phyloP scores from a whole-genome alignment of 495 filamentous ascomycete genomes.

The Penicillium antarcticum region DNA sequence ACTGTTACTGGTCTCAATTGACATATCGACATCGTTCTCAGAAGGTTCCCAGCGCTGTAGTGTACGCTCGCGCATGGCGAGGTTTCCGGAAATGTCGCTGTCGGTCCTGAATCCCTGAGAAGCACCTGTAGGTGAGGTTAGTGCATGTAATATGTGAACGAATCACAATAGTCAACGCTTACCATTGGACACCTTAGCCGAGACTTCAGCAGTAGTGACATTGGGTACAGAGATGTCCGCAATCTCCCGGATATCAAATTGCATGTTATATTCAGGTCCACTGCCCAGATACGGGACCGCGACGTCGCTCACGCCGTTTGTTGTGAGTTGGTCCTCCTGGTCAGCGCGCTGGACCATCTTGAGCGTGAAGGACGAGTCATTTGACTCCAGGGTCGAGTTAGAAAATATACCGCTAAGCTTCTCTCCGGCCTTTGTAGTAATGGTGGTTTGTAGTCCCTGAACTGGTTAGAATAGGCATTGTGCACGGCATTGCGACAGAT shows the following conservation, averaged over 20 bases:
- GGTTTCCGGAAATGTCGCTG: constrained; percentile 76
- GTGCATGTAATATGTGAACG: not conserved
- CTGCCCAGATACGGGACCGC: constrained; percentile 55
- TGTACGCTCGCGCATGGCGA: constrained; percentile 64
- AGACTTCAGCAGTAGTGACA: constrained; percentile 46
- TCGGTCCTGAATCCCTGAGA: constrained; percentile 77
- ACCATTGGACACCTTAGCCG: constrained; percentile 70
- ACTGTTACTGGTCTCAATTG: constrained; percentile 56
- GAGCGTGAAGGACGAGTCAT: constrained; percentile 62
- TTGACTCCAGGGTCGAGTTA: constrained; percentile 54
- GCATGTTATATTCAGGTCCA: constrained; percentile 66
- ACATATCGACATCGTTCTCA: constrained; percentile 59
- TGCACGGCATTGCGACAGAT: constrained; percentile 4
- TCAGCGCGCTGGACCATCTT: constrained; percentile 77
- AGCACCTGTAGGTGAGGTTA: constrained; percentile 33
- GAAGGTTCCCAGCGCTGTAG: constrained; percentile 82
- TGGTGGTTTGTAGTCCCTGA: constrained; percentile 64
- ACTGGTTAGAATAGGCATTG: constrained; percentile 16
- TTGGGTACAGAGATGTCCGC: constrained; percentile 61
- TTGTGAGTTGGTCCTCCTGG: constrained; percentile 42
- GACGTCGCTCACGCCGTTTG: constrained; percentile 55
- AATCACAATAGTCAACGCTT: not conserved
- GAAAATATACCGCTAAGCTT: constrained; percentile 71
- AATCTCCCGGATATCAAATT: constrained; percentile 76
- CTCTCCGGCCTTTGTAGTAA: constrained; percentile 68